Evolutionary conservation across 2,329 filamentous ascomycete genomes (phyloP).

Genomic region (Tolypocladium tundrense): DNA sequence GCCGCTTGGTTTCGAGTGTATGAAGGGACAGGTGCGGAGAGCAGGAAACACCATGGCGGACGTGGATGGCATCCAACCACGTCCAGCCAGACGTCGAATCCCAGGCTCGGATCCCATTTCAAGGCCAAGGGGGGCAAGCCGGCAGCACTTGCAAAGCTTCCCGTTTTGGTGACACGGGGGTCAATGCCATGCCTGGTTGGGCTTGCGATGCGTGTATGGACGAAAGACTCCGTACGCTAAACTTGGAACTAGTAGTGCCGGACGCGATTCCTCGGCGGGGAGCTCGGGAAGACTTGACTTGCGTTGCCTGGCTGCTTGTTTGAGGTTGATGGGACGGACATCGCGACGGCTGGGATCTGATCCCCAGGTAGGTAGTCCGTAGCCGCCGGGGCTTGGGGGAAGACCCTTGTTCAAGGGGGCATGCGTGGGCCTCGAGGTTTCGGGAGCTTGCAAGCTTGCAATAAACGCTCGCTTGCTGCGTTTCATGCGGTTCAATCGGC

Average conservation of each 20-base stretch:
- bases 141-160: neutral
- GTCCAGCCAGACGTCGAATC: neutral
- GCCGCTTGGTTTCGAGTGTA: neutral
- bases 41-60: neutral
- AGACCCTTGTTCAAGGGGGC: neutral
- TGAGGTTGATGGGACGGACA: conserved; percentile 39
- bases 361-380: conserved; percentile 18
- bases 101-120: neutral
- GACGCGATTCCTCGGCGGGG: neutral
- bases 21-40: neutral
- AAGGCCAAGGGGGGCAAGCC: neutral
- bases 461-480: neutral
- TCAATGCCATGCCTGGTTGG: neutral
- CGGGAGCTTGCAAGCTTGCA: neutral
- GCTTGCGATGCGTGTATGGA: neutral
- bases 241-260: neutral
- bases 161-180: neutral
- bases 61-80: neutral
- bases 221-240: neutral
- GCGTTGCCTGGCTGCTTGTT: conserved; percentile 22
- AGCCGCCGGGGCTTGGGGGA: neutral
- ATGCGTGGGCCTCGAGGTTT: neutral
- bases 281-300: neutral
- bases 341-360: conserved; percentile 22
- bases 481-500: neutral